Conservation (phyloP, 345 rosid genomes). For the Erodium maritimum region DNA sequence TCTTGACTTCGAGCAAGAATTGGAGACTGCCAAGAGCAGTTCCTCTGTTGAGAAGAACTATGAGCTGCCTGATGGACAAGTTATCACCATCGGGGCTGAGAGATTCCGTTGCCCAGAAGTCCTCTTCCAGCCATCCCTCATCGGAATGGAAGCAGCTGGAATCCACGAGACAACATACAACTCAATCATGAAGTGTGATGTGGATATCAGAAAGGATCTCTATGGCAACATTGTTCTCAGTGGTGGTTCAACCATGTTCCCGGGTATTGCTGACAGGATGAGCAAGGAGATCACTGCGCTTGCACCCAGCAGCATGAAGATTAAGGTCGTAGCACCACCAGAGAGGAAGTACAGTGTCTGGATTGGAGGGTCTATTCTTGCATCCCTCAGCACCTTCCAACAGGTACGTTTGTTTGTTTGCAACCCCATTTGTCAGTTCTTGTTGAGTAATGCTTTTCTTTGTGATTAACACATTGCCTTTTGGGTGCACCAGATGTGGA, state of each 20-base stretch:
- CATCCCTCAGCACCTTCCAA: constrained; percentile 14
- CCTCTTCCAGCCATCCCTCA: constrained; percentile 51
- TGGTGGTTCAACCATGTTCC: constrained; percentile 53
- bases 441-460: no score
- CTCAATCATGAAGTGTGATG: constrained; percentile 55
- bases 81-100: constrained; percentile 56
- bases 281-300: constrained; percentile 51
- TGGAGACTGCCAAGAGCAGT: constrained; percentile 46
- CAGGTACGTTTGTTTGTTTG: constrained; percentile 2
- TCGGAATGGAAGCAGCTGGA: constrained; percentile 59
- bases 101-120: constrained; percentile 59
- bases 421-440: background rate
- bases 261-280: constrained; percentile 45
- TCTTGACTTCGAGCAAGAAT: constrained; percentile 43
- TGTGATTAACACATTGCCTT: no score
- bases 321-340: constrained; percentile 44
- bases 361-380: constrained; percentile 37
- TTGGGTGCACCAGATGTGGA: constrained; percentile 42
- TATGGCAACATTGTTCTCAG: constrained; percentile 48
- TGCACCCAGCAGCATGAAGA: constrained; percentile 53
- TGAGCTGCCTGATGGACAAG: constrained; percentile 47
- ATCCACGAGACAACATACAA: constrained; percentile 55
- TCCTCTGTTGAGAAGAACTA: constrained; percentile 47
- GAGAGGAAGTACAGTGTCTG: constrained; percentile 57
- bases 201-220: constrained; percentile 51